Percentiles rank a stretch among this genome's conserved stretches.
Conservation (phyloP, 2,329 filamentous ascomycete genomes). For the Fusarium drepaniforme region DNA sequence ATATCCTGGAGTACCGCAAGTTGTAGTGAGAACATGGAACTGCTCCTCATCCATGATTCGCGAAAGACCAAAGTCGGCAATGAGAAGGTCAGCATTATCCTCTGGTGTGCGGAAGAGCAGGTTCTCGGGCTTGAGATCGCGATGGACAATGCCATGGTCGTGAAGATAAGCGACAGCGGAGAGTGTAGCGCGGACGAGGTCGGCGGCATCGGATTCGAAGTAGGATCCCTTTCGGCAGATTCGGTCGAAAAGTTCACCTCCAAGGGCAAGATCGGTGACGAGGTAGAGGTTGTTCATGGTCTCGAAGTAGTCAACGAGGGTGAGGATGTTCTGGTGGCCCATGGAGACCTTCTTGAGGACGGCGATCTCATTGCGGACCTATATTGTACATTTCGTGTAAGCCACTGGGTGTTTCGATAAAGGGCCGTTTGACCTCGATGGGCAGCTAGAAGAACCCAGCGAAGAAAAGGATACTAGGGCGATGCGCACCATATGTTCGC, state of each 20-base stretch:
- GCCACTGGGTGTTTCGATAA: not conserved
- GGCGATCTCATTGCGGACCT: slow-evolving; percentile 98
- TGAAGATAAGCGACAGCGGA: slow-evolving; percentile 99
- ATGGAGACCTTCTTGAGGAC: slow-evolving; percentile 98
- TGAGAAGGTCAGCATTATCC: slow-evolving; percentile 96
- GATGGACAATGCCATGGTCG: slow-evolving; percentile 98
- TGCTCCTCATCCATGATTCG: slow-evolving; percentile 99
- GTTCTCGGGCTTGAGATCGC: slow-evolving; percentile 98
- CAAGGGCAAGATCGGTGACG: slow-evolving; percentile 95
- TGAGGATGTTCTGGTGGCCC: slow-evolving; percentile 98
- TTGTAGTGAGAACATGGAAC: slow-evolving; percentile 97
- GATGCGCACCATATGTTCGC: slow-evolving; percentile 91
- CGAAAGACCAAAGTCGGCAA: slow-evolving; percentile 95
- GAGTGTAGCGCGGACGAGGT: slow-evolving; percentile 92
- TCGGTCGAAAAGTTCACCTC: slow-evolving; percentile 96
- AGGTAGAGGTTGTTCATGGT: slow-evolving; percentile 99
- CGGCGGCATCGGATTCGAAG: slow-evolving; percentile 96
- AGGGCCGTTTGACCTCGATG: not conserved
- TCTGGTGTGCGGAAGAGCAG: slow-evolving; percentile 96
- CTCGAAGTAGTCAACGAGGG: slow-evolving; percentile 98
- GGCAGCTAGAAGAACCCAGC: not conserved
- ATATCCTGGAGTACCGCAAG: slow-evolving; percentile 96
- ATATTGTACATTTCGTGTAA: slow-evolving; percentile 29
- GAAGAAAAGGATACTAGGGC: not conserved
- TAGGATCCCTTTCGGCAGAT: slow-evolving; percentile 99